These are phyloP conservation scores for Marasmius fiardii DNA, from an alignment of 1,284 basidiomycete species.

Conservation along the genomic window DNA sequence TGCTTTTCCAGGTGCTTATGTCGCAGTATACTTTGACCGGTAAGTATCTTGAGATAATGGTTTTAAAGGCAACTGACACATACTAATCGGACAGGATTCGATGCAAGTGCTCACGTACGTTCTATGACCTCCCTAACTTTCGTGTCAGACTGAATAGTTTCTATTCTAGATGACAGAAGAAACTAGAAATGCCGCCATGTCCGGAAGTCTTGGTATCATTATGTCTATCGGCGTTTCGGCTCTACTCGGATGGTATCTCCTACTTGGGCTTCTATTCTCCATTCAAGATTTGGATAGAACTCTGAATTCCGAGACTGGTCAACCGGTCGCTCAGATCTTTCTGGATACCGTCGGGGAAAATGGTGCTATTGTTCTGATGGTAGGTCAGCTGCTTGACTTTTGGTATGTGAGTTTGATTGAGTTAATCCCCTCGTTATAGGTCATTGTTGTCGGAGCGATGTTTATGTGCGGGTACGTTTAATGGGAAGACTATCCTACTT, in stretches of 20 bases:
- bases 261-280: slow-evolving; percentile 69
- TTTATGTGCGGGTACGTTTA: slow-evolving; percentile 65
- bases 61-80: neutral
- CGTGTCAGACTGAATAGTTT: neutral
- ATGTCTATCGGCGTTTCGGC: slow-evolving; percentile 78
- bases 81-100: slow-evolving; percentile 45
- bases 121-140: neutral
- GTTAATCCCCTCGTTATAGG: slow-evolving; percentile 26
- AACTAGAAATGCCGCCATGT: slow-evolving; percentile 69
- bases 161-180: slow-evolving; percentile 69
- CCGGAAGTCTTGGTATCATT: slow-evolving; percentile 62
- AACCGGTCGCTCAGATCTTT: slow-evolving; percentile 76
- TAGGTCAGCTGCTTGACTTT: slow-evolving; percentile 20
- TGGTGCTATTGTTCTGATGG: slow-evolving; percentile 71
- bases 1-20: slow-evolving; percentile 45
- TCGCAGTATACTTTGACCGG: slow-evolving; percentile 60
- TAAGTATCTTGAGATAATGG: slow-evolving; percentile 21
- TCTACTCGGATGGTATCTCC: slow-evolving; percentile 67
- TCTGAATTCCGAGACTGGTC: slow-evolving; percentile 48
- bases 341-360: slow-evolving; percentile 69
- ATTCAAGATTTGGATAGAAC: slow-evolving; percentile 68
- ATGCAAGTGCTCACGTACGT: slow-evolving; percentile 66
- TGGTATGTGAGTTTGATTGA: neutral
- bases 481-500: neutral
- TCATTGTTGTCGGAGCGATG: slow-evolving; percentile 69